These are phyloP conservation scores for Punica granatum DNA, from an alignment of 345 rosid genomes.

Conservation along the genomic window DNA sequence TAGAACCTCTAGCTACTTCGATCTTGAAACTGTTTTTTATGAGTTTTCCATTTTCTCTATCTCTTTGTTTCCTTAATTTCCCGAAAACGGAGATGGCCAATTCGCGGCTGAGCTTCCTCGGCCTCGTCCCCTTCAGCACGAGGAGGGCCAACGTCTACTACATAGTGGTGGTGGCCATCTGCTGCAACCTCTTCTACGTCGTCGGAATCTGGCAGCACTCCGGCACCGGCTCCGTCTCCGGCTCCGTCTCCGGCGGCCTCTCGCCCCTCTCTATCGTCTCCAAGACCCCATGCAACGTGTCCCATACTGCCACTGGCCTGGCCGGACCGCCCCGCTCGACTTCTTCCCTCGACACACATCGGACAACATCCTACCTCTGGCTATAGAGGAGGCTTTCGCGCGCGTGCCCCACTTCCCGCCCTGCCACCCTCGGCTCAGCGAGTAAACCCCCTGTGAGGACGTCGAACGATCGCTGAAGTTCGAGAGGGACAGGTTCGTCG, in stretches of 20 bases:
- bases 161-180: conserved; percentile 26
- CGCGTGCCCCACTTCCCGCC: conserved; percentile 34
- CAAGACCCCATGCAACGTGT: background rate
- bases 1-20: too few relatives aligned
- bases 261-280: conserved; percentile 11
- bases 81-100: background rate
- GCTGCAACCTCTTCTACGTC: conserved; percentile 46
- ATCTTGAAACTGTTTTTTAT: too few relatives aligned
- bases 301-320: conserved; percentile 16
- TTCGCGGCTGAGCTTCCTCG: background rate
- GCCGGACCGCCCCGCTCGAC: conserved; percentile 19
- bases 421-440: conserved; percentile 35
- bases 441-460: conserved; percentile 83
- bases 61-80: too few relatives aligned
- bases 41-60: too few relatives aligned
- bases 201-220: conserved; percentile 45
- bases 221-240: conserved; percentile 14
- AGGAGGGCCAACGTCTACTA: conserved; percentile 41
- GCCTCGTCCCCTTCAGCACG: conserved; percentile 19
- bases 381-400: background rate
- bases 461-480: conserved; percentile 43
- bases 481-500: conserved; percentile 29
- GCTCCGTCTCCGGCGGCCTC: conserved; percentile 28
- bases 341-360: too few relatives aligned
- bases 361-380: conserved; percentile 21